Evolutionary conservation across 1,284 basidiomycete genomes (phyloP), one percentile per base, ranked within the genome.

Genomic region (Bondarzewia mesenterica): DNA sequence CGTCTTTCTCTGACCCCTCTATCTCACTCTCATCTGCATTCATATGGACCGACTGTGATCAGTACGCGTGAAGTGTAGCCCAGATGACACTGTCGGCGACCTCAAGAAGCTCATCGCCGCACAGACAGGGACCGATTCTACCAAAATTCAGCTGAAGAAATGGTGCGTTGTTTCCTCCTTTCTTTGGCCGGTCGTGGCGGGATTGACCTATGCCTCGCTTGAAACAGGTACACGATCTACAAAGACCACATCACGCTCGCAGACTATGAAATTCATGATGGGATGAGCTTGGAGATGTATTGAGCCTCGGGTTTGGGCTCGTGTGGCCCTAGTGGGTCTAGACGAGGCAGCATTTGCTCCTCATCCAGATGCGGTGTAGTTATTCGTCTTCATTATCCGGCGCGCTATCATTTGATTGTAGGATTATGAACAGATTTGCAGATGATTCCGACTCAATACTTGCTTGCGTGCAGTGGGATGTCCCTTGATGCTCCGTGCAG

Each of bases 71-170:
- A 95, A 96, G 69, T 92, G 88, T 70, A 87, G 88, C 59, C 83
- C 92, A 4, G 87, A 97, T 14, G 95, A 99, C 65, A 99, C 95
- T 0, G 90, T 99, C 22, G 94, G 94, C 26, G 94, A 97, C 65
- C 73, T 98, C 52, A 99, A 99, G 75, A 89, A 89, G 67, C 83
- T 98, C 50, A 97, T 99, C 56, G 93, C 89, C 2, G 94, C 93
- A 3, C 95, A 99, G 68, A 98, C 84, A 0, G 96, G 95, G 42
- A 98, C 94, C 3, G 82, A 90, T 60, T 63, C 68, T 7, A 70
- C 68, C 40, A 94, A 98, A 79, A 97, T 99, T 53, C 80, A 87
- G 60, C 71, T 99, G 47, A 99, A 97, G 82, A 98, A 98, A 78
- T 97, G 93, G 93, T 87, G 54, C 52, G 84, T 67, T n/a, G n/a